Base-by-base conservation (phyloP, 192 early-diverging fungal genomes). In the Backusella tuberculispora region DNA sequence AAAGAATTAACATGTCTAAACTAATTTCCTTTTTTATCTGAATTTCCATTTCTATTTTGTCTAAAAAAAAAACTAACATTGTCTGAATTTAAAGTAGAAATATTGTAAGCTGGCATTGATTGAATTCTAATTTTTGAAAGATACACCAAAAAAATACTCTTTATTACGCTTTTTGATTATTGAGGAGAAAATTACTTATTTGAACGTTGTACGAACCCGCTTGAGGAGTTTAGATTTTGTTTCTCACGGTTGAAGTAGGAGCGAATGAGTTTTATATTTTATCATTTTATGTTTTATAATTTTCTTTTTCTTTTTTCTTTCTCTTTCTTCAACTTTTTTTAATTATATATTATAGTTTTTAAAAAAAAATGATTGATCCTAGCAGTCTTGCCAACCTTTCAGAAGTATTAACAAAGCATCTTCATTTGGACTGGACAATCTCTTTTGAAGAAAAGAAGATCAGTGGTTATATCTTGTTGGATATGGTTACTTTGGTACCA, bases 381-480 rank as follows among this genome's bases (percentile, higher is more conserved):
- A 96, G 89, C 77, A 93, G 93, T 66, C 91, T 90, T 43, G 90
- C 95, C 15, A 97, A 97, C 85, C 86, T 92, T 40, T 80, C 87
- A 79, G 87, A 93, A 53, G 82, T 95, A n/a, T 72, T 83, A 47
- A 90, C 92, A 17, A 86, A 73, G 63, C 93, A 96, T 77, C 77
- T 93, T 38, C 90, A 94, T 77, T 85, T 99, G 74, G 79, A 88
- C 76, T 87, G 95, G 29, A 80, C 78, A 0, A 91, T 92, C 65
- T 92, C 95, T 77, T 99, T 99, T 88, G 82, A 78, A 26, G 50
- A 76, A 74, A 91, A 92, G 78, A 79, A 87, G 37, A 81, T 99
- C 13, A 63, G 72, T 24, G 96, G 95, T 21, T 78, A 63, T 13
- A 95, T 91, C 4, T 81, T 81, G 12, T 89, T 94, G 65, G 83